Percentiles rank a stretch among this genome's conserved stretches.
These are phyloP conservation scores for Vairimorpha apis DNA, from an alignment of 371 early-diverging fungal genomes.

Conservation along the genomic window DNA sequence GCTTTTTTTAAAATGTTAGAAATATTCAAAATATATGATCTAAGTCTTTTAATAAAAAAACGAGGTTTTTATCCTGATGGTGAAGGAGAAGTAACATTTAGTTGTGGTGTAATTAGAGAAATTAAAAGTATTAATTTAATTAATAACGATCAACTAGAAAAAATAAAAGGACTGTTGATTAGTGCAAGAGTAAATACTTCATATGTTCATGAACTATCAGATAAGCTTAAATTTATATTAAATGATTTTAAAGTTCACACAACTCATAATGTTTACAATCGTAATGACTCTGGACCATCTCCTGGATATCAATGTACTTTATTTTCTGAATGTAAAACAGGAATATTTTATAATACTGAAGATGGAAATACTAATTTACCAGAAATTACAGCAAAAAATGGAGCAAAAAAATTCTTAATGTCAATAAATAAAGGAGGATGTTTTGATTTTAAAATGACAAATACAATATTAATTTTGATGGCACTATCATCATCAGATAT, in stretches of 20 bases:
- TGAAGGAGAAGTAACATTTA: constrained; percentile 79
- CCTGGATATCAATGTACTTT: constrained; percentile 51
- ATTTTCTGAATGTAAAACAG: constrained; percentile 47
- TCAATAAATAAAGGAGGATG: constrained; percentile 26
- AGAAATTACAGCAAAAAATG: constrained; percentile 11
- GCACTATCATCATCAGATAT: constrained; percentile 18
- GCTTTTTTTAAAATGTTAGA: constrained; percentile 30
- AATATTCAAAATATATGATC: constrained; percentile 19
- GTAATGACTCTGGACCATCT: constrained; percentile 74
- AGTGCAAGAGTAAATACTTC: constrained; percentile 79
- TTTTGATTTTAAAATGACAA: constrained; percentile 37
- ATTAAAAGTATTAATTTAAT: constrained; percentile 72
- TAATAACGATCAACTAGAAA: constrained; percentile 72
- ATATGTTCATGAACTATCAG: constrained; percentile 80
- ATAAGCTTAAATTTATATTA: constrained; percentile 73
- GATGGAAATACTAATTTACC: constrained; percentile 5
- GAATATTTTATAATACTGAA: constrained; percentile 31
- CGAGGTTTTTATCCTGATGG: constrained; percentile 87
- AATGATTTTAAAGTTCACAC: constrained; percentile 83
- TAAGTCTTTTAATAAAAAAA: constrained; percentile 67
- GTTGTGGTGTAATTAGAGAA: constrained; percentile 72
- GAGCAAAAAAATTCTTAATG: constrained; percentile 19
- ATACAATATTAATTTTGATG: constrained; percentile 33
- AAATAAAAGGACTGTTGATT: constrained; percentile 85
- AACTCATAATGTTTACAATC: constrained; percentile 85